These are phyloP conservation scores for Sclerotinia subarctica DNA, from an alignment of 2,329 filamentous ascomycete genomes.

Conservation along the genomic window DNA sequence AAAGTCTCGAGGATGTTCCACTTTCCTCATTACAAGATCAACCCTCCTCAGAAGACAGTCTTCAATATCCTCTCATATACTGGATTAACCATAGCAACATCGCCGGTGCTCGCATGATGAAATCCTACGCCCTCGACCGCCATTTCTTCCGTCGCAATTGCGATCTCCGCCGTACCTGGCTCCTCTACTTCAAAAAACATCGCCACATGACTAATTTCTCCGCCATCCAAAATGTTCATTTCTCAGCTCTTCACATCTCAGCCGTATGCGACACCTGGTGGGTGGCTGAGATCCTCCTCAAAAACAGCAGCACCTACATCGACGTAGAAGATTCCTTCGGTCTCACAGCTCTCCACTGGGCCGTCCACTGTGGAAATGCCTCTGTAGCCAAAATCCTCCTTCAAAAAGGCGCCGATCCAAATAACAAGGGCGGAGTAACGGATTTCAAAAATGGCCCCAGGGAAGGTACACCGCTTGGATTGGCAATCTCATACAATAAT, in stretches of 20 bases:
- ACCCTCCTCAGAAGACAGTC: slow-evolving; percentile 20
- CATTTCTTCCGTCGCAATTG: slow-evolving; percentile 20
- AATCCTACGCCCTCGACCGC: slow-evolving; percentile 16
- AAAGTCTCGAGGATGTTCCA: slow-evolving; percentile 19
- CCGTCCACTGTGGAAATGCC: slow-evolving; percentile 18
- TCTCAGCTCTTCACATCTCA: slow-evolving; percentile 20
- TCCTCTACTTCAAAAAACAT: slow-evolving; percentile 21
- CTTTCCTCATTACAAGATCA: slow-evolving; percentile 19
- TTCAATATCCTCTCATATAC: slow-evolving; percentile 21
- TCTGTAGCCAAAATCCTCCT: slow-evolving; percentile 13
- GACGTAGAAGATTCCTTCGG: slow-evolving; percentile 19
- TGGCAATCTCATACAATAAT: slow-evolving; percentile 20
- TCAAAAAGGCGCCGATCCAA: slow-evolving; percentile 16
- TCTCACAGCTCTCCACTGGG: slow-evolving; percentile 19
- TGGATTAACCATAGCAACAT: slow-evolving; percentile 22
- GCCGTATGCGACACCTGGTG: slow-evolving; percentile 19
- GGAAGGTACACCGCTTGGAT: slow-evolving; percentile 13
- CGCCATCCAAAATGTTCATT: slow-evolving; percentile 19
- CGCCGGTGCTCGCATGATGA: slow-evolving; percentile 15
- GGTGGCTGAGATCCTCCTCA: slow-evolving; percentile 18
- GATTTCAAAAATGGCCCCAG: slow-evolving; percentile 16
- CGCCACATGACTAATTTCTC: slow-evolving; percentile 22
- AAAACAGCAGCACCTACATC: slow-evolving; percentile 16
- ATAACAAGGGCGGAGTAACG: slow-evolving; percentile 13
- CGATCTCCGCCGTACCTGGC: slow-evolving; percentile 19